phyloP scores from a whole-genome alignment of 768 basidiomycete species.

The Podaxis sp. region DNA sequence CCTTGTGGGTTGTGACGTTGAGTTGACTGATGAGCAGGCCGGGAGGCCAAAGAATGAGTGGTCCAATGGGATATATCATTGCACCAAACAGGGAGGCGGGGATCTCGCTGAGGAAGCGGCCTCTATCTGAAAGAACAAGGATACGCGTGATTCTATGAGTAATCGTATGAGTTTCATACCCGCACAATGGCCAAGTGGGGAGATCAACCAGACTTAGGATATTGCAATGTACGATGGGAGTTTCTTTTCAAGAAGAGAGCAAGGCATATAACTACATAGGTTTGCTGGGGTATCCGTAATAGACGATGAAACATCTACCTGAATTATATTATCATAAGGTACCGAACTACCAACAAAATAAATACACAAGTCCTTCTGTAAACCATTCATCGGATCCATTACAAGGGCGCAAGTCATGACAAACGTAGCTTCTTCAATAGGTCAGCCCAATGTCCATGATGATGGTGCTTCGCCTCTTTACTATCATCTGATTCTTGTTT shows the following conservation, averaged over 20 bases:
- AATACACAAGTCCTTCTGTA: background rate
- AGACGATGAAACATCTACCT: background rate
- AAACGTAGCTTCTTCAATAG: slow-evolving; percentile 2
- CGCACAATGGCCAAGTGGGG: too few relatives aligned
- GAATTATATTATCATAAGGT: background rate
- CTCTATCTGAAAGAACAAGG: too few relatives aligned
- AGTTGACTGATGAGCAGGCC: too few relatives aligned
- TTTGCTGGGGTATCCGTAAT: background rate
- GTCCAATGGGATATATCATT: too few relatives aligned
- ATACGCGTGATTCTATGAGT: too few relatives aligned
- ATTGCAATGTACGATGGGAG: background rate
- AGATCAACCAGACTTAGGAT: background rate
- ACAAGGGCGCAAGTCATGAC: background rate
- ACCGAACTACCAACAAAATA: background rate
- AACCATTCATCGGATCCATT: background rate
- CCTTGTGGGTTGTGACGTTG: too few relatives aligned
- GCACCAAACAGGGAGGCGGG: too few relatives aligned
- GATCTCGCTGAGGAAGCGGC: too few relatives aligned
- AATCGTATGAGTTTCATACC: too few relatives aligned
- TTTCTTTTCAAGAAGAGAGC: background rate
- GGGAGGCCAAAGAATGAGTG: too few relatives aligned
- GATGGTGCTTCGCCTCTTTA: background rate
- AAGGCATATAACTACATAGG: background rate
- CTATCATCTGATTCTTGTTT: background rate
- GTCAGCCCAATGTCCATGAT: background rate